phyloP scores from a whole-genome alignment of 805 yeast genomes.

The Ogataea neopini region DNA sequence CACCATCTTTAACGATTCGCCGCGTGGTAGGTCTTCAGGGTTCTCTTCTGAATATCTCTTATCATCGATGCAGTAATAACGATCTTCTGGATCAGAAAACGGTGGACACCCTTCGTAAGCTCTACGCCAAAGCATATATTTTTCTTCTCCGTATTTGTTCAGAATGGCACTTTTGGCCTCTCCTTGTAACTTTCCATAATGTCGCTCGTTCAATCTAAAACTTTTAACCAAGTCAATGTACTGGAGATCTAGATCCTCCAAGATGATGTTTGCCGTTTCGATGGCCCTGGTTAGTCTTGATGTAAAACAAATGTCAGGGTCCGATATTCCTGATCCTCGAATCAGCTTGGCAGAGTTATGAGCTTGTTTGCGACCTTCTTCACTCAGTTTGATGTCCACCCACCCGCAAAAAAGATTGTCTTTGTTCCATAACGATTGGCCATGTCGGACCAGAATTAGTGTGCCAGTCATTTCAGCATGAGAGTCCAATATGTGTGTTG shows the following conservation, averaged over 20 bases:
- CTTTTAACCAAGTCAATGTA: slow-evolving; percentile 56
- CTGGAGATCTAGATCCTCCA: slow-evolving; percentile 53
- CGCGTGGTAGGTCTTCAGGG: slow-evolving; percentile 57
- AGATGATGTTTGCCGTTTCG: slow-evolving; percentile 69
- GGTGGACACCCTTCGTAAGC: slow-evolving; percentile 77
- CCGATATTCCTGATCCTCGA: slow-evolving; percentile 39
- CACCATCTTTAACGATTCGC: slow-evolving; percentile 76
- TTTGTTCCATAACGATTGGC: slow-evolving; percentile 79
- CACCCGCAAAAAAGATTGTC: slow-evolving; percentile 81
- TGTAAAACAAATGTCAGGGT: slow-evolving; percentile 65
- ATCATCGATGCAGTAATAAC: slow-evolving; percentile 39
- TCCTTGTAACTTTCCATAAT: slow-evolving; percentile 82
- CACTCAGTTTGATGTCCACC: slow-evolving; percentile 74
- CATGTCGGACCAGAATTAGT: slow-evolving; percentile 71
- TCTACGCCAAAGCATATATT: slow-evolving; percentile 79
- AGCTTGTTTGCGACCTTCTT: slow-evolving; percentile 69
- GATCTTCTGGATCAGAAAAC: slow-evolving; percentile 38
- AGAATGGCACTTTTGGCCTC: slow-evolving; percentile 68
- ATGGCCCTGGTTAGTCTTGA: slow-evolving; percentile 73
- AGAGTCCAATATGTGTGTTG: neutral
- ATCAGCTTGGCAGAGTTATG: slow-evolving; percentile 61
- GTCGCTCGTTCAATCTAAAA: slow-evolving; percentile 84
- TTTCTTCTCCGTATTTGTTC: slow-evolving; percentile 64
- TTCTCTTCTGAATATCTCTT: slow-evolving; percentile 45
- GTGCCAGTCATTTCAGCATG: slow-evolving; percentile 24